Base-by-base conservation (phyloP, 768 basidiomycete genomes). In the Amanita thiersii region DNA sequence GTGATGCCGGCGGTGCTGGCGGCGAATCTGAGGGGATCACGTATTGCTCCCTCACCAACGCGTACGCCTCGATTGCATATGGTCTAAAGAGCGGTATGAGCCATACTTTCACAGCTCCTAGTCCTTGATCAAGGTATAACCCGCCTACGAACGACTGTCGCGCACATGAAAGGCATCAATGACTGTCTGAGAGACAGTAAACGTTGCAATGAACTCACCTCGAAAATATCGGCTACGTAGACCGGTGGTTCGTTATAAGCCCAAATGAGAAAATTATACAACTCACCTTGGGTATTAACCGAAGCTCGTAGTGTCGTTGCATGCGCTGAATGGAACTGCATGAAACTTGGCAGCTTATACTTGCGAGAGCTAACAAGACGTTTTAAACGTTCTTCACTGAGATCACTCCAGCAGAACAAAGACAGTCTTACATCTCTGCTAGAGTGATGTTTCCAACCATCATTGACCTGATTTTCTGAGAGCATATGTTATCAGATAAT, bases 121-220 rank as follows among this genome's bases (percentile, higher is more conserved):
- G 66, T 18, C 82, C 85, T 52, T 79, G 77, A 40, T 87, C 86
- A 36, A 70, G 57, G 62, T 74, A 87, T 12, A 89, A 60, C 0
- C 85, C 86, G n/a, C 86, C 86, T 21, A 88, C 72, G 55, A 79
- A 89, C 2, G 86, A 73, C 85, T 89, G 49, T 24, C 35, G 19
- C 6, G 30, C 24, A n/a, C 17, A 17, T n/a, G n/a, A n/a, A n/a
- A 25, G 12, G 39, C 17, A 28, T 11, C 18, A 40, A 34, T 50
- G 43, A 18, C 5, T 17, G n/a, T 29, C 24, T 10, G 10, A 29
- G 24, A 4, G 12, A 10, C 35, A 25, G 6, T 33, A 8, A 7
- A 42, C 3, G 29, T 29, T 23, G 37, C 7, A 17, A 34, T 24
- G 18, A 28, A 56, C 65, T 49, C 50, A 83, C 86, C 72, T 89